Evolutionary conservation across 2,329 filamentous ascomycete species (phyloP), one percentile per base, ranked within the genome.

Genomic region (Colletotrichum chlorophyti): DNA sequence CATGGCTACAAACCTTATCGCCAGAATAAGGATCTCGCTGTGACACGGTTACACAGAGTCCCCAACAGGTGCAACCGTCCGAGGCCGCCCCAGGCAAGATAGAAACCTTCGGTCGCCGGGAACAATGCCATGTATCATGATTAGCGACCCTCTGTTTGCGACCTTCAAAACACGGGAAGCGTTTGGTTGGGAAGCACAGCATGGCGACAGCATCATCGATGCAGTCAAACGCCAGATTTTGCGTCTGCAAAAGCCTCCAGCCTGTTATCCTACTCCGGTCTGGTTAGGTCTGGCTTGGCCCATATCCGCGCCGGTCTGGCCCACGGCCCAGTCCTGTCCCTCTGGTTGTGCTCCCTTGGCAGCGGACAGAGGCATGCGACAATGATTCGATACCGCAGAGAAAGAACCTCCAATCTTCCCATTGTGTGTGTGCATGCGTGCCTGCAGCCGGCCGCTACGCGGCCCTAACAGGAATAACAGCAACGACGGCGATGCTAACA

Each of bases 141-240:
- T 63, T 66, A 55, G 60, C 43, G 53, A 45, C 26, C 40, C 35
- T 43, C 62, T 60, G 62, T 63, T 65, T 65, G 61, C 62, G 60
- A 26, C 38, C 45, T 26, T 48, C 38, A 58, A 57, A 54, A 46
- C 40, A 53, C 51, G 38, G 43, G 62, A 60, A 60, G 54, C 57
- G 55, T 60, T 60, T 53, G 49, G 40, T 59, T 45, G 52, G 64
- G 63, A 59, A 50, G 51, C 59, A 66, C 65, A 54, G 43, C 64
- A 58, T 62, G 51, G 53, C 61, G 51, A 42, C 50, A 55, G 60
- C 55, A 49, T 53, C 57, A 62, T 64, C 64, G 63, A 67, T 62
- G 65, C 62, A 62, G 65, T 65, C 61, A 60, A 55, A 66, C 63
- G 53, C 57, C 47, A 68, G 66, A 66, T 67, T 64, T 62, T 54